Evolutionary conservation across 2,329 filamentous ascomycete genomes (phyloP).

Genomic region (Colletotrichum acutatum): DNA sequence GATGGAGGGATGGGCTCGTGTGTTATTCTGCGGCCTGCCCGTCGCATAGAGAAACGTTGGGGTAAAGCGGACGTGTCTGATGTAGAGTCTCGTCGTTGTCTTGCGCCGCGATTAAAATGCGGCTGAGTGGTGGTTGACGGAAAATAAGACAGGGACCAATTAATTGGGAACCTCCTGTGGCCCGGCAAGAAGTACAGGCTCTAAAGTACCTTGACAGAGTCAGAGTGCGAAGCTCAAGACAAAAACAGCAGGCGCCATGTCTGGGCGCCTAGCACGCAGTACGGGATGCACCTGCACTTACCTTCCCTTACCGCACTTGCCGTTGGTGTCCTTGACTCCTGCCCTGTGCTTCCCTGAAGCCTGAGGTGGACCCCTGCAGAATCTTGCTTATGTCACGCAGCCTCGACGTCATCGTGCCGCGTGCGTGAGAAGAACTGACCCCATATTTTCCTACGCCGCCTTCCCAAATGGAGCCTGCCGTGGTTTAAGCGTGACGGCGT

Average conservation of each 20-base stretch:
- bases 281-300: not conserved
- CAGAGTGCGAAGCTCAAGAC: not conserved
- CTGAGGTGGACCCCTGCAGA: not conserved
- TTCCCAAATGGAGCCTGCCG: slow-evolving; percentile 13
- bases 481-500: slow-evolving; percentile 8
- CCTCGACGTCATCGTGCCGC: slow-evolving; percentile 18
- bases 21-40: not conserved
- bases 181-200: no score
- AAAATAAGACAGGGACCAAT: not conserved
- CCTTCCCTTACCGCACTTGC: not conserved
- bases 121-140: not conserved
- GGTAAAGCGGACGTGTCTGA: not conserved
- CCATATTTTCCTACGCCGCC: not conserved
- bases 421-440: not conserved
- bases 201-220: no score
- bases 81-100: not conserved
- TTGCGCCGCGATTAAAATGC: not conserved
- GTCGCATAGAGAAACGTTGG: not conserved
- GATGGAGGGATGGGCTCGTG: not conserved
- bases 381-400: slow-evolving; percentile 14
- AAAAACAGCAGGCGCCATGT: not conserved
- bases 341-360: no score
- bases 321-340: slow-evolving; percentile 6
- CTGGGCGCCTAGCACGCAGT: not conserved
- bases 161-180: not conserved